Percentiles rank a stretch among this genome's conserved stretches.
Conservation (phyloP, 305 asterid genomes). For the Plantago coronopus region DNA sequence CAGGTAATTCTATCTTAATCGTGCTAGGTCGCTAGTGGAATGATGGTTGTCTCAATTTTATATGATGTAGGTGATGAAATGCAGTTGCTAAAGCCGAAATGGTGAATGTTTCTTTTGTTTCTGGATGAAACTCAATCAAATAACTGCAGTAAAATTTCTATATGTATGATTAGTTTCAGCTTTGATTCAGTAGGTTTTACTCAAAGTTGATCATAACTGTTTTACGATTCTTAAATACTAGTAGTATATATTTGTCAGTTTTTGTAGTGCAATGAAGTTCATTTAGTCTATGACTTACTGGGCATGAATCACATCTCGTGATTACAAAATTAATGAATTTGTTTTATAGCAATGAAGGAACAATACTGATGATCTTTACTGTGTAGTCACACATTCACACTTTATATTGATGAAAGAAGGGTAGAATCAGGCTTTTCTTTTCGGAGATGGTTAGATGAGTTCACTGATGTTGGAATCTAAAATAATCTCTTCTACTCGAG, state of each 20-base stretch:
- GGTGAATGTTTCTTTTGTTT: too few species aligned
- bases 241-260: too few species aligned
- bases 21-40: neutral
- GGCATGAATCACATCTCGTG: neutral
- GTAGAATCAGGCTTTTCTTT: neutral
- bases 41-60: neutral
- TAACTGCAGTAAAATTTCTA: too few species aligned
- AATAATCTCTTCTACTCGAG: too few species aligned
- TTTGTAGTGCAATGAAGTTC: too few species aligned
- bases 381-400: neutral
- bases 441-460: too few species aligned
- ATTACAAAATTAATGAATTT: neutral
- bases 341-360: neutral
- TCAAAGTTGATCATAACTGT: neutral
- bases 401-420: neutral
- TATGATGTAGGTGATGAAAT: neutral
- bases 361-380: neutral
- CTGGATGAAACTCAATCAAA: too few species aligned
- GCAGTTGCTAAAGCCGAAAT: neutral
- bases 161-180: neutral
- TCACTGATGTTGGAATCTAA: too few species aligned
- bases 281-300: too few species aligned
- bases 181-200: neutral
- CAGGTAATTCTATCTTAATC: conserved; percentile 38
- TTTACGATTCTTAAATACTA: neutral